Base-by-base conservation (phyloP, 306 rosid genomes). In the Castanopsis chinensis region DNA sequence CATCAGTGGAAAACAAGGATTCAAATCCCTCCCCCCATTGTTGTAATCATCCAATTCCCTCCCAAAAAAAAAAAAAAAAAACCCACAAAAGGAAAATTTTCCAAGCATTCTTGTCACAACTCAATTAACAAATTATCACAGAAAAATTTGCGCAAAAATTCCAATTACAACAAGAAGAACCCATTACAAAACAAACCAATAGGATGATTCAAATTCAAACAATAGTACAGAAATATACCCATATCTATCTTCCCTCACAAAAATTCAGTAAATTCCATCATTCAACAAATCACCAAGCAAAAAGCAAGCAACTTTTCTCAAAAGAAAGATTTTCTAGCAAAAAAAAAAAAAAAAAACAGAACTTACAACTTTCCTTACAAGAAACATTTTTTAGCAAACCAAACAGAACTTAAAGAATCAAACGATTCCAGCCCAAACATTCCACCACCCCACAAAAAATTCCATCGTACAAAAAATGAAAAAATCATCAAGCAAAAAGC, bases 1-100 rank as follows among this genome's bases (percentile, higher is more conserved):
- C 99, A 98, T 37, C 43, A 37, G 43, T 6, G 43, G 10, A 37
- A 37, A 37, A 37, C 43, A 6, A 37, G 43, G 43, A 37, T 37
- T 37, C 43, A 37, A 37, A 37, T 37, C 1, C 45, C 45, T 8
- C 12, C 45, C 11, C 12, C 12, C 45, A 8, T 41, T 41, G 45
- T 41, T 41, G 45, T 41, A 41, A 41, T 41, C 45, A 35, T 25
- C 45, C 45, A 53, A 76, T 51, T 70, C 45, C 27, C 30, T 5
- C 35, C n/a, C 17, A 0, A 10, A 30, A 32, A 35, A 33, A 35
- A 67, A 8, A 41, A 41, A 41, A 33, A 33, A 33, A 35, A 7
- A 7, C 0, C 11, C 45, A 37, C 10, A 1, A 7, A 37, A 37
- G 45, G 45, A 37, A 19, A 37, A 60, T 11, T 21, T 49, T 18